Conservation (phyloP, 768 basidiomycete species). For the Hypholoma sublateritium region DNA sequence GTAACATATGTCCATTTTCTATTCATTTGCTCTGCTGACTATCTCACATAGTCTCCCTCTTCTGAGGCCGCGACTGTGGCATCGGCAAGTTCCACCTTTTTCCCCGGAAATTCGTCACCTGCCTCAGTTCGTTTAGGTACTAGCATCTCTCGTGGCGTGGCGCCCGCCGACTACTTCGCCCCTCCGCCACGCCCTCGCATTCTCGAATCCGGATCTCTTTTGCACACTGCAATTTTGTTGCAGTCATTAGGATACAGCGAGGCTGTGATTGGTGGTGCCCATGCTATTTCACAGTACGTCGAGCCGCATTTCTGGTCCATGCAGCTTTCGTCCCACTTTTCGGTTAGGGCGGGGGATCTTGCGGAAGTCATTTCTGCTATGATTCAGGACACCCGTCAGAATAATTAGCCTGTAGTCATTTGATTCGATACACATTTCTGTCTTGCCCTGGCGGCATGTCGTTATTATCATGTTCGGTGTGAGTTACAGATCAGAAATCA, state of each 20-base stretch:
- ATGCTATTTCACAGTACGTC: background rate
- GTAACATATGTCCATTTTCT: no score
- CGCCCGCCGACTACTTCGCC: background rate
- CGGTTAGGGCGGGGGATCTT: background rate
- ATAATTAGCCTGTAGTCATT: background rate
- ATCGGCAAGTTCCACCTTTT: no score
- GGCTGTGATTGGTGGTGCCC: background rate
- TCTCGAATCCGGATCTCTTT: background rate
- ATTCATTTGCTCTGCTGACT: no score
- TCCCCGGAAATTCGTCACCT: no score
- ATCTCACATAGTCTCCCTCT: no score
- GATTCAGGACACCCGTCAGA: background rate
- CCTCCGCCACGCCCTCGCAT: background rate
- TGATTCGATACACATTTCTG: background rate
- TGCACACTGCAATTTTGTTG: background rate
- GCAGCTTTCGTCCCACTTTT: background rate
- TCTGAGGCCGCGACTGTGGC: no score
- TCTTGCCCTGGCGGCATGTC: no score
- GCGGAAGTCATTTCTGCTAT: background rate
- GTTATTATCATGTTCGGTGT: no score
- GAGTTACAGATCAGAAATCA: no score
- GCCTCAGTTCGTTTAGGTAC: no score
- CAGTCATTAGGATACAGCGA: background rate
- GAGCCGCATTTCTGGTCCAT: background rate
- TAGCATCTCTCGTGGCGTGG: no score